Percentiles rank a stretch among this genome's conserved stretches.
phyloP scores from a whole-genome alignment of 352 stramenopile genomes.

The Globisporangium nagaii region DNA sequence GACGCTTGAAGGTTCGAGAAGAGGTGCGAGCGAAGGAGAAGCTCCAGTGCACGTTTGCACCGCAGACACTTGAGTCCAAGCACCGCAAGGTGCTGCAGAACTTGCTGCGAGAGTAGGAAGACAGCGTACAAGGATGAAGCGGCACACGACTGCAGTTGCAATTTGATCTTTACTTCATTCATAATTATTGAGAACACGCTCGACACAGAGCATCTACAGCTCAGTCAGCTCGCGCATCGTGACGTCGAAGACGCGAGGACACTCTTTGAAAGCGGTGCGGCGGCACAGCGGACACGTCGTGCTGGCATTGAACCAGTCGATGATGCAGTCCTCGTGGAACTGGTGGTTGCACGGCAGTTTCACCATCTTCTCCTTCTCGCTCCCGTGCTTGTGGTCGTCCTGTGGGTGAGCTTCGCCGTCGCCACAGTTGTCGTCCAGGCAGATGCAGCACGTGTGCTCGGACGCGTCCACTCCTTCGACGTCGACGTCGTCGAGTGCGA shows the following conservation, averaged over 20 bases:
- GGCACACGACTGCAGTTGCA: background rate
- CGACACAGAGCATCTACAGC: background rate
- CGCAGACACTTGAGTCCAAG: slow-evolving; percentile 47
- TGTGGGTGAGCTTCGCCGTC: background rate
- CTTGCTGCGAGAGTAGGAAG: slow-evolving; percentile 27
- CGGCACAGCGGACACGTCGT: slow-evolving; percentile 67
- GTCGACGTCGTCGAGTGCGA: slow-evolving; percentile 36
- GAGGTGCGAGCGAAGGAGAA: slow-evolving; percentile 49
- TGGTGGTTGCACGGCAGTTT: slow-evolving; percentile 56
- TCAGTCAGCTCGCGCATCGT: slow-evolving; percentile 26
- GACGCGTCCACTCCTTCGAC: background rate
- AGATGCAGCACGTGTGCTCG: slow-evolving; percentile 13
- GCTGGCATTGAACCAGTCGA: slow-evolving; percentile 71
- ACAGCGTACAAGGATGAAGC: background rate
- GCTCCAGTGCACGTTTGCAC: slow-evolving; percentile 56
- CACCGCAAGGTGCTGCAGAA: slow-evolving; percentile 46
- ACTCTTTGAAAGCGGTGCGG: slow-evolving; percentile 30
- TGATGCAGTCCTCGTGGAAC: slow-evolving; percentile 77
- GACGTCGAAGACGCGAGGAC: slow-evolving; percentile 31
- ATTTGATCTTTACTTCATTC: slow-evolving; percentile 7
- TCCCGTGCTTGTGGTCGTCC: slow-evolving; percentile 16
- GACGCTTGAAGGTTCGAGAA: slow-evolving; percentile 33
- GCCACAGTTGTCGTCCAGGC: background rate
- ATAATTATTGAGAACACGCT: slow-evolving; percentile 7
- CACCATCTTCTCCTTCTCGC: slow-evolving; percentile 36